phyloP scores from a whole-genome alignment of 2,329 filamentous ascomycete species.

The Diaporthe sp. region DNA sequence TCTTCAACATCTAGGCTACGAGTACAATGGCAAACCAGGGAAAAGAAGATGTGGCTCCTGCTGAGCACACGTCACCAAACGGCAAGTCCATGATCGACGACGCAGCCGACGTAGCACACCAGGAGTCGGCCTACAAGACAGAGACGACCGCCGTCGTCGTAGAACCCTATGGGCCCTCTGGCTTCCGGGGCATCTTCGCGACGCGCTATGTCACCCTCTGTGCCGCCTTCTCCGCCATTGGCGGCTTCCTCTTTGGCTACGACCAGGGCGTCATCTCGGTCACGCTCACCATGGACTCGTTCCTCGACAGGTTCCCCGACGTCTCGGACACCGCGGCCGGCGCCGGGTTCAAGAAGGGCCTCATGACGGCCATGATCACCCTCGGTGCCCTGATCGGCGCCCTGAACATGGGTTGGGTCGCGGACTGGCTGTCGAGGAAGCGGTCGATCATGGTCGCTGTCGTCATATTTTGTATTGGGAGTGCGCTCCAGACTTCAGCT shows the following conservation, averaged over 20 bases:
- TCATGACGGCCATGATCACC: slow-evolving; percentile 60
- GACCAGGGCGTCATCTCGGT: slow-evolving; percentile 57
- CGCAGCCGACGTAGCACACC: slow-evolving; percentile 10
- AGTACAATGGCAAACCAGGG: neutral
- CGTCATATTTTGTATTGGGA: slow-evolving; percentile 66
- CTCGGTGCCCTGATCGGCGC: slow-evolving; percentile 66
- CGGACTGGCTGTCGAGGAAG: slow-evolving; percentile 66
- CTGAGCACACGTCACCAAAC: neutral
- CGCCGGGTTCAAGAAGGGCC: slow-evolving; percentile 58
- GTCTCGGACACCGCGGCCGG: slow-evolving; percentile 52
- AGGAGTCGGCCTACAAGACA: slow-evolving; percentile 4
- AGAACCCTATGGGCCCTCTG: slow-evolving; percentile 16
- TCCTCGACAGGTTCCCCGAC: slow-evolving; percentile 50
- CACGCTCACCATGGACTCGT: slow-evolving; percentile 54
- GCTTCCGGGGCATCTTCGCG: slow-evolving; percentile 28
- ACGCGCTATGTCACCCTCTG: slow-evolving; percentile 32
- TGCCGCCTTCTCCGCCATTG: slow-evolving; percentile 29
- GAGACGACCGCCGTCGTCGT: neutral
- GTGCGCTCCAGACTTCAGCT: slow-evolving; percentile 65
- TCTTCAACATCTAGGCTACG: neutral
- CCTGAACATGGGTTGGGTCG: slow-evolving; percentile 65
- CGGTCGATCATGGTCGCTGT: slow-evolving; percentile 65
- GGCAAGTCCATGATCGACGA: slow-evolving; percentile 14
- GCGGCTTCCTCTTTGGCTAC: slow-evolving; percentile 38
- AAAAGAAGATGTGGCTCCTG: slow-evolving; percentile 9